phyloP scores from a whole-genome alignment of 1,139 yeast species.

The Suhomyces wounanorum region DNA sequence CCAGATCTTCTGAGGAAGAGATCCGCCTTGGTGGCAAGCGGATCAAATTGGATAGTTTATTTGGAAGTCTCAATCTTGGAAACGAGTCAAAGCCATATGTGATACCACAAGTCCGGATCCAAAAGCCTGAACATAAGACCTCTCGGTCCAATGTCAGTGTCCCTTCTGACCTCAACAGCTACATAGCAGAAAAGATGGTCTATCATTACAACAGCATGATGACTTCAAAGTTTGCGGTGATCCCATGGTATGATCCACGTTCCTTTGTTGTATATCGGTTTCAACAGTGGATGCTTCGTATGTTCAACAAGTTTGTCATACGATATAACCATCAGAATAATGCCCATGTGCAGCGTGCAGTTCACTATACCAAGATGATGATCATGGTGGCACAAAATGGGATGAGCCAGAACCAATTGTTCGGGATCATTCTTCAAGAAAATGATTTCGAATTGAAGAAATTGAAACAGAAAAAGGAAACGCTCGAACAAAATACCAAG shows the following conservation, averaged over 20 bases:
- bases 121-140: background rate
- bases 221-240: conserved; percentile 19
- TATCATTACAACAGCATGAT: conserved; percentile 25
- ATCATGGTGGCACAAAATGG: conserved; percentile 23
- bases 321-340: conserved; percentile 29
- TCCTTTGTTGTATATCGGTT: conserved; percentile 30
- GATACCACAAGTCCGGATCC: conserved; percentile 3
- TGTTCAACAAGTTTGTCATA: conserved; percentile 39
- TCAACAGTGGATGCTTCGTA: conserved; percentile 40
- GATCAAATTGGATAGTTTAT: conserved; percentile 27
- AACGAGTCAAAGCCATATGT: conserved; percentile 6
- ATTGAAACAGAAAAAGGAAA: conserved; percentile 16
- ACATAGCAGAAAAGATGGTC: conserved; percentile 30
- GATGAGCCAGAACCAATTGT: conserved; percentile 27
- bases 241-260: conserved; percentile 29
- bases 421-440: conserved; percentile 30
- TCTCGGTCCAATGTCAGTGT: background rate
- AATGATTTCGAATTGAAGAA: conserved; percentile 26
- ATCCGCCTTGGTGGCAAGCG: conserved; percentile 22
- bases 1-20: conserved; percentile 20
- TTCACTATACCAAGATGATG: conserved; percentile 28
- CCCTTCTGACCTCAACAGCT: conserved; percentile 20
- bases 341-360: conserved; percentile 23
- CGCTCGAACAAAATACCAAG: conserved; percentile 8
- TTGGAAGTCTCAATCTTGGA: conserved; percentile 21